phyloP scores from a whole-genome alignment of 495 filamentous ascomycete genomes.

The Penicillium ucsense region DNA sequence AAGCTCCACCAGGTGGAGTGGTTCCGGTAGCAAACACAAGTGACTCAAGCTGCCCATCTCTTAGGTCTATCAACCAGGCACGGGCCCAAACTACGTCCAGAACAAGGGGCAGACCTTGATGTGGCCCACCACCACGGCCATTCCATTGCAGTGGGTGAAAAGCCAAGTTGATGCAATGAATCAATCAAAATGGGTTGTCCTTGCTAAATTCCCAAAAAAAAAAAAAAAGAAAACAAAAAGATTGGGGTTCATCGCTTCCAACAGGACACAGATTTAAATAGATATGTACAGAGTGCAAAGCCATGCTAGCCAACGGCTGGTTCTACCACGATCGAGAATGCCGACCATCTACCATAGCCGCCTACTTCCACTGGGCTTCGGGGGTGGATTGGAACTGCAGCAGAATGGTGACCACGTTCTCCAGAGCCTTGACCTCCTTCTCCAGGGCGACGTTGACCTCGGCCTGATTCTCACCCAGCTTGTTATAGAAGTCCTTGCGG shows the following conservation, averaged over 20 bases:
- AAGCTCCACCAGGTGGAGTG: no score
- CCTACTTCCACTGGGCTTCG: slow-evolving; percentile 54
- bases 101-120: no score
- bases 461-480: slow-evolving; percentile 56
- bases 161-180: no score
- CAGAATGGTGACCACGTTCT: slow-evolving; percentile 64
- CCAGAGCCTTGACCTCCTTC: slow-evolving; percentile 63
- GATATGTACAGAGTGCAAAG: slow-evolving; percentile 21
- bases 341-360: not conserved
- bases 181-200: not conserved
- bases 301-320: not conserved
- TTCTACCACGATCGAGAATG: not conserved
- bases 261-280: slow-evolving; percentile 9
- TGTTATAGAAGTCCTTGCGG: slow-evolving; percentile 79
- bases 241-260: not conserved
- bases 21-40: no score
- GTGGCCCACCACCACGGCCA: no score
- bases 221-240: no score
- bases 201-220: not conserved
- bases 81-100: no score
- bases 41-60: no score
- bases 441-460: slow-evolving; percentile 52
- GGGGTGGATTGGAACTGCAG: slow-evolving; percentile 60
- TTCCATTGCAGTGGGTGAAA: no score
- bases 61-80: no score